A percentile compares a stretch with the other conserved stretches of the same genome.
Evolutionary conservation across 257 asterid genomes (phyloP).

Genomic region (Eucommia ulmoides): DNA sequence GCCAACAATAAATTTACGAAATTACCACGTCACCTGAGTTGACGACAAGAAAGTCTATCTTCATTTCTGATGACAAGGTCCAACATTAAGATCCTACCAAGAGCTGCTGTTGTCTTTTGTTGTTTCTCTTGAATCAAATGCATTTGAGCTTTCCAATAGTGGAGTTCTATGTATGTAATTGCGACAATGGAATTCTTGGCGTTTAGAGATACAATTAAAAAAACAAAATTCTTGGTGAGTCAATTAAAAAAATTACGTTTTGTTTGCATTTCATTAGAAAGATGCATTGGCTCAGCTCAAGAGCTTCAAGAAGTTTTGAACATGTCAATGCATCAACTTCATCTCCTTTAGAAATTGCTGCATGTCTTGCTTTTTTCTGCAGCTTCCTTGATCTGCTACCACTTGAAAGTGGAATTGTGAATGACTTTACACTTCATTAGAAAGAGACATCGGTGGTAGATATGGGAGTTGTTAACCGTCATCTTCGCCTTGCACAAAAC

Average conservation of each 20-base stretch:
- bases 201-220: conserved; percentile 8
- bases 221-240: too few species aligned
- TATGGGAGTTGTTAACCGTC: too few species aligned
- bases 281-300: conserved; percentile 96
- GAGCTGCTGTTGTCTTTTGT: conserved; percentile 77
- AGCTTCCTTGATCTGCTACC: conserved; percentile 89
- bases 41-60: conserved; percentile 96
- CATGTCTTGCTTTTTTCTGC: conserved; percentile 76
- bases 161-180: conserved; percentile 93
- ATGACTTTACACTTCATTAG: conserved; percentile 85
- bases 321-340: conserved; percentile 89
- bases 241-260: conserved; percentile 1
- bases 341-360: conserved; percentile 60
- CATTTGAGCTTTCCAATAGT: conserved; percentile 64
- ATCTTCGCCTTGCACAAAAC: too few species aligned
- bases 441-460: conserved; percentile 84
- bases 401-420: conserved; percentile 78
- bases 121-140: conserved; percentile 76
- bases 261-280: conserved; percentile 66
- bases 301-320: conserved; percentile 97
- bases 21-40: conserved; percentile 95
- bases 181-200: conserved; percentile 16
- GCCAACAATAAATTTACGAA: conserved; percentile 74
- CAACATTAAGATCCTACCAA: conserved; percentile 83
- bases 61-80: conserved; percentile 97